These are phyloP conservation scores for Mycosphaerella arachidis DNA, from an alignment of 2,329 filamentous ascomycete species.

Conservation along the genomic window DNA sequence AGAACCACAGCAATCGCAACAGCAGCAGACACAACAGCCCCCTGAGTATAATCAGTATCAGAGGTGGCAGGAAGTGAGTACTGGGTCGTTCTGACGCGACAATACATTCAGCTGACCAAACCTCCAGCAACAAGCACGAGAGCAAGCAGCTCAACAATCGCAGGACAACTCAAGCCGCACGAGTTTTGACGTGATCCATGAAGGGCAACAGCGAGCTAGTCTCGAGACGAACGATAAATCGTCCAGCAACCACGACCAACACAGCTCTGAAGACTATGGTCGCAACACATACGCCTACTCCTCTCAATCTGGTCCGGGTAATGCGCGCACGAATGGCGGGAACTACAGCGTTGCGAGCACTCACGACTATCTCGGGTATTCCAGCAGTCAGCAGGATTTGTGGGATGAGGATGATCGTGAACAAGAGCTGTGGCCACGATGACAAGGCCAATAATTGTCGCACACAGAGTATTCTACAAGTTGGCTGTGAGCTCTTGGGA, in stretches of 20 bases:
- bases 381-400: constrained; percentile 25
- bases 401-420: constrained; percentile 32
- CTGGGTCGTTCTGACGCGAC: background rate
- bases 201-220: constrained; percentile 12
- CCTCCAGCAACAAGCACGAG: constrained; percentile 29
- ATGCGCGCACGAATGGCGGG: constrained; percentile 15
- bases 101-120: background rate
- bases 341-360: constrained; percentile 32
- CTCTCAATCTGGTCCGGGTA: constrained; percentile 5
- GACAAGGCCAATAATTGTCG: background rate
- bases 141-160: constrained; percentile 22
- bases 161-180: constrained; percentile 14
- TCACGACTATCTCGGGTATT: constrained; percentile 34
- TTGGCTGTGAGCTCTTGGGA: background rate
- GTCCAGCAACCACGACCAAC: constrained; percentile 19
- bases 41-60: constrained; percentile 36
- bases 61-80: constrained; percentile 36
- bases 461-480: background rate
- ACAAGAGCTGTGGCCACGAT: constrained; percentile 30
- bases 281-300: constrained; percentile 18
- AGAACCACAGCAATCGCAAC: constrained; percentile 18
- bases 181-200: constrained; percentile 24
- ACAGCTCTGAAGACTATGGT: constrained; percentile 23
- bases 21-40: constrained; percentile 22
- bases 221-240: constrained; percentile 13